phyloP scores from a whole-genome alignment of 2,329 filamentous ascomycete genomes.

The Trichophyton equinum region DNA sequence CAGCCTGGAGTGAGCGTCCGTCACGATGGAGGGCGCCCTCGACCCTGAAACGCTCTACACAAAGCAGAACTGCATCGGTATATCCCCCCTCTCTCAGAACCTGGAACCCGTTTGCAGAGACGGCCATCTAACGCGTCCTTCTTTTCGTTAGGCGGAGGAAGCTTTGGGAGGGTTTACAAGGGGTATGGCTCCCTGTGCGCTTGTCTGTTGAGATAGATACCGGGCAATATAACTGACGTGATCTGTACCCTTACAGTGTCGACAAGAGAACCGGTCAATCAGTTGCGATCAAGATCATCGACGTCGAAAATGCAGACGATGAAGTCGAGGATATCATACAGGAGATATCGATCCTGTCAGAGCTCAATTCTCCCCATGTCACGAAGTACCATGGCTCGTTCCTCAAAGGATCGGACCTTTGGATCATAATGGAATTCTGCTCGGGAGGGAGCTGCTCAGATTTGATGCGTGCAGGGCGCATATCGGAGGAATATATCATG shows the following conservation, averaged over 20 bases:
- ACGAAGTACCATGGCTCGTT: slow-evolving; percentile 98
- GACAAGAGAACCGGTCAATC: slow-evolving; percentile 87
- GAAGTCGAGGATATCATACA: slow-evolving; percentile 99
- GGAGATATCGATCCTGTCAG: slow-evolving; percentile 93
- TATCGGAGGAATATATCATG: slow-evolving; percentile 90
- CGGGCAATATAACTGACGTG: not conserved
- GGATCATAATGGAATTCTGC: slow-evolving; percentile 99
- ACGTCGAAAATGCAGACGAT: slow-evolving; percentile 97
- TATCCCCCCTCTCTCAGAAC: not conserved
- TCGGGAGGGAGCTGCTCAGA: slow-evolving; percentile 93
- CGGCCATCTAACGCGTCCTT: not conserved
- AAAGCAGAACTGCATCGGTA: slow-evolving; percentile 80
- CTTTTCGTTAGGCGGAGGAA: slow-evolving; percentile 60
- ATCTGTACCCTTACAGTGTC: slow-evolving; percentile 43
- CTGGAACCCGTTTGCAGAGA: not conserved
- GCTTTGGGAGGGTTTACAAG: slow-evolving; percentile 98
- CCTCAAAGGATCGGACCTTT: slow-evolving; percentile 87
- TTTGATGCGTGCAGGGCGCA: slow-evolving; percentile 82
- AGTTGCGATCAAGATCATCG: slow-evolving; percentile 96
- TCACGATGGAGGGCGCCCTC: slow-evolving; percentile 40
- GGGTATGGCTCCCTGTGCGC: slow-evolving; percentile 45
- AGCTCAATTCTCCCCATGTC: slow-evolving; percentile 89
- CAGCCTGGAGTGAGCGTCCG: not conserved
- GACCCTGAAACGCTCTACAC: slow-evolving; percentile 89
- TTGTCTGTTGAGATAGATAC: slow-evolving; percentile 1